These are phyloP conservation scores for Pleurostoma richardsiae DNA, from an alignment of 2,329 filamentous ascomycete species.

Conservation along the genomic window DNA sequence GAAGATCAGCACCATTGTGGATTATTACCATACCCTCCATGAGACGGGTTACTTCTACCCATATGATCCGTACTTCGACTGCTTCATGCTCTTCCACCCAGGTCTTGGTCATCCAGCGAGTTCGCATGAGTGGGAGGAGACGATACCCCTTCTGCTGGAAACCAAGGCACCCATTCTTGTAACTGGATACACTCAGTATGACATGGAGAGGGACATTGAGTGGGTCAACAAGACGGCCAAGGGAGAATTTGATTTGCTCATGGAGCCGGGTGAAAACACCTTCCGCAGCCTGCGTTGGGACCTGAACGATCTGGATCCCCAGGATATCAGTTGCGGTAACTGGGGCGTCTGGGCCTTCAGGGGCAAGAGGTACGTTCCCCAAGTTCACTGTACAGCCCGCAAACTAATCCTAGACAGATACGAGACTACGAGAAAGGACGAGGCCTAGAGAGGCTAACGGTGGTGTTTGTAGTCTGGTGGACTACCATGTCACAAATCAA, in stretches of 20 bases:
- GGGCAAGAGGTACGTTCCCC: conserved; percentile 74
- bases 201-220: conserved; percentile 87
- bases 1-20: conserved; percentile 97
- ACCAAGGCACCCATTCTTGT: conserved; percentile 93
- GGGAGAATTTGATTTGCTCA: conserved; percentile 86
- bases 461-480: background rate
- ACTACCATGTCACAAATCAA: background rate
- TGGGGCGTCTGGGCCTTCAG: conserved; percentile 97
- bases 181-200: conserved; percentile 92
- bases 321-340: conserved; percentile 92
- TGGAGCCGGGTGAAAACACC: conserved; percentile 88
- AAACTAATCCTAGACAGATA: conserved; percentile 41
- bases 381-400: conserved; percentile 9
- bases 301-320: conserved; percentile 89
- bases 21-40: conserved; percentile 97
- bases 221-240: conserved; percentile 82
- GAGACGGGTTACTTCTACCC: conserved; percentile 86
- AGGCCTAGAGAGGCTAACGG: background rate
- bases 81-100: conserved; percentile 94
- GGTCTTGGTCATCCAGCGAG: conserved; percentile 91
- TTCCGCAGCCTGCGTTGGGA: conserved; percentile 97
- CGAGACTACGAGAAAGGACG: conserved; percentile 55
- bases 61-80: conserved; percentile 97
- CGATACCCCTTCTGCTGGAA: conserved; percentile 81
- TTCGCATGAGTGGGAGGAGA: conserved; percentile 90